A percentile compares a stretch with the other conserved stretches of the same genome.
Evolutionary conservation across 2,329 filamentous ascomycete genomes (phyloP).

Genomic region (Diplocarpon rosae): DNA sequence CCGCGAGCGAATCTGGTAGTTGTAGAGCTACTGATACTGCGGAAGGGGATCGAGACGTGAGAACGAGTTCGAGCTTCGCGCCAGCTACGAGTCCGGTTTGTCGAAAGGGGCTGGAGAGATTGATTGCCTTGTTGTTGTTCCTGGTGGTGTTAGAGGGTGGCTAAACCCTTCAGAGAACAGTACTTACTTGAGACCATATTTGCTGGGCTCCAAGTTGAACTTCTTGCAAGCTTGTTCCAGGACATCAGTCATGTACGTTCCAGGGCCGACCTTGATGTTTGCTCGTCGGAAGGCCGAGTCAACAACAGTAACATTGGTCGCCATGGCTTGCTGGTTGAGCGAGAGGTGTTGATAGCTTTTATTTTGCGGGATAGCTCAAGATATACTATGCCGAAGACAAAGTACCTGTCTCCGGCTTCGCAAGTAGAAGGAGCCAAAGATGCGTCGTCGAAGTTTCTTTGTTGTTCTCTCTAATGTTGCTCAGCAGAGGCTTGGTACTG

Average conservation of each 20-base stretch:
- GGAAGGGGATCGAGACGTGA: conserved; percentile 73
- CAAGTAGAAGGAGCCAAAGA: background rate
- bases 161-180: background rate
- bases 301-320: conserved; percentile 80
- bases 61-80: conserved; percentile 85
- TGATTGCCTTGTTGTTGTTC: conserved; percentile 73
- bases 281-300: conserved; percentile 67
- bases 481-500: conserved; percentile 19
- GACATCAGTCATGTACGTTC: conserved; percentile 73
- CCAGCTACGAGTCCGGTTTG: conserved; percentile 73
- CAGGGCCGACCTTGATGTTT: conserved; percentile 72
- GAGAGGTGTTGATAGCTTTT: background rate
- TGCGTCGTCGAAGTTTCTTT: conserved; percentile 12
- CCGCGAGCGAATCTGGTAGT: conserved; percentile 61
- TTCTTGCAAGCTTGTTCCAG: conserved; percentile 80
- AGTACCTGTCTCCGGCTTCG: background rate
- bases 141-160: conserved; percentile 33
- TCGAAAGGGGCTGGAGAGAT: conserved; percentile 75
- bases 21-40: conserved; percentile 85
- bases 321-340: conserved; percentile 43
- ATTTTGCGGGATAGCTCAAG: background rate
- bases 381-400: background rate
- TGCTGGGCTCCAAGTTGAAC: conserved; percentile 47
- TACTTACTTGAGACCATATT: conserved; percentile 69
- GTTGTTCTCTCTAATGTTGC: conserved; percentile 20